Evolutionary conservation across 441 rosid genomes (phyloP), one percentile per base, ranked within the genome.

Genomic region (Erodium texanum): DNA sequence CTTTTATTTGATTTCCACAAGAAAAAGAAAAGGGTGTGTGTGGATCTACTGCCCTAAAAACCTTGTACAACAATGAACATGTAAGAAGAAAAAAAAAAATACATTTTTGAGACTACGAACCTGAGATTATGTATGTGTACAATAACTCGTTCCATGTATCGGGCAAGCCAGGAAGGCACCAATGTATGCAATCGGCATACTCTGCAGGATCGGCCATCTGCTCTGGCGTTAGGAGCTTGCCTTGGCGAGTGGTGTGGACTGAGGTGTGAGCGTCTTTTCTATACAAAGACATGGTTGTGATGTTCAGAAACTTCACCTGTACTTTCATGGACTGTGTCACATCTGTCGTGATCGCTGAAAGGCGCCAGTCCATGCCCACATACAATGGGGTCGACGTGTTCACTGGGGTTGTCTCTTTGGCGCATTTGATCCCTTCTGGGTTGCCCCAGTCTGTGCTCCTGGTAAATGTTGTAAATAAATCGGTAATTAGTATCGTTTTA

Each of bases 111-210:
- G n/a, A n/a, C n/a, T n/a, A n/a, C n/a, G 29, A 27, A 4, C 29
- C 29, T 1, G 48, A 41, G 48, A 85, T 54, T 36, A 83, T 82
- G 32, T 73, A 58, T 2, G 86, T 63, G 67, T 79, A 86, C 10
- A 86, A 64, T 36, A 86, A 70, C 78, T 82, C 82, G 19, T 86
- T 86, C 88, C 90, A 86, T 11, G 80, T 80, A 61, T 86, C 90
- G 0, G 88, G 90, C 10, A 84, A 67, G 2, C 90, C 90, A 11
- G 88, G 90, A n/a, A 86, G 84, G 74, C 88, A 84, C 88, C 90
- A 86, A 16, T 86, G 90, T 23, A 78, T 63, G 69, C 90, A 86
- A 66, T 86, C 90, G 1, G 87, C 87, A 62, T 71, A 79, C 19
- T 0, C 73, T 1, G 59, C 64, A 0, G 84, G 83, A n/a, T 81